These are phyloP conservation scores for Hericium alpestre DNA, from an alignment of 768 basidiomycete genomes.

Conservation along the genomic window DNA sequence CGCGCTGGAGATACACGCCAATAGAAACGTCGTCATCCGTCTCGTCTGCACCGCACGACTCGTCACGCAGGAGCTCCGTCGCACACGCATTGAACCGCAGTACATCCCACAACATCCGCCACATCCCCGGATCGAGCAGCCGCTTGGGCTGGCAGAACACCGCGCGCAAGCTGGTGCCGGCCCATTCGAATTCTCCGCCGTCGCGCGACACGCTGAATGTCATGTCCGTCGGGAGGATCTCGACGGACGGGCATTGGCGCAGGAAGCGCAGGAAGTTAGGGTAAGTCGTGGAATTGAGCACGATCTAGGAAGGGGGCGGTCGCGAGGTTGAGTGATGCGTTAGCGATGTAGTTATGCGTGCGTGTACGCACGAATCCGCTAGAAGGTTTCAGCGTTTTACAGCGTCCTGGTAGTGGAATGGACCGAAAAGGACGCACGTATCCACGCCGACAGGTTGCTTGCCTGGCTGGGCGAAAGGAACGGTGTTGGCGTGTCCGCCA, in stretches of 20 bases:
- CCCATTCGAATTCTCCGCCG: constrained; percentile 64
- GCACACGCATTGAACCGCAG: constrained; percentile 66
- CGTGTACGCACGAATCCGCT: constrained; percentile 46
- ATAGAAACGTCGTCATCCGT: constrained; percentile 26
- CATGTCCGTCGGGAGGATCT: constrained; percentile 56
- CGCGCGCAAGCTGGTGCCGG: constrained; percentile 48
- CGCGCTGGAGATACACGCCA: constrained; percentile 46
- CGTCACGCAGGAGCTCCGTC: constrained; percentile 30
- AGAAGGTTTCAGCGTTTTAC: not conserved
- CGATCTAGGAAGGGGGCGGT: constrained; percentile 37
- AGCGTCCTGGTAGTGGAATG: no score
- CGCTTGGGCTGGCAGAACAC: constrained; percentile 61
- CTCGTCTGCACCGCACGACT: no score
- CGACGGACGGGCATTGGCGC: constrained; percentile 33
- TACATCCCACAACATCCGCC: constrained; percentile 64
- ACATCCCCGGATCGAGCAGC: constrained; percentile 53
- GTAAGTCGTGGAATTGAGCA: constrained; percentile 67
- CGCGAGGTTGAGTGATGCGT: not conserved
- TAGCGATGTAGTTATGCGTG: not conserved
- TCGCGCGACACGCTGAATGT: constrained; percentile 72
- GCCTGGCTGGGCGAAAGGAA: constrained; percentile 35
- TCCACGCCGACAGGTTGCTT: constrained; percentile 46
- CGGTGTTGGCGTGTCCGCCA: constrained; percentile 73
- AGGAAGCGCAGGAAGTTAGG: constrained; percentile 73
- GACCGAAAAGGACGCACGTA: constrained; percentile 36